Evolutionary conservation across 495 filamentous ascomycete genomes (phyloP).

Genomic region (Neurospora sp.): DNA sequence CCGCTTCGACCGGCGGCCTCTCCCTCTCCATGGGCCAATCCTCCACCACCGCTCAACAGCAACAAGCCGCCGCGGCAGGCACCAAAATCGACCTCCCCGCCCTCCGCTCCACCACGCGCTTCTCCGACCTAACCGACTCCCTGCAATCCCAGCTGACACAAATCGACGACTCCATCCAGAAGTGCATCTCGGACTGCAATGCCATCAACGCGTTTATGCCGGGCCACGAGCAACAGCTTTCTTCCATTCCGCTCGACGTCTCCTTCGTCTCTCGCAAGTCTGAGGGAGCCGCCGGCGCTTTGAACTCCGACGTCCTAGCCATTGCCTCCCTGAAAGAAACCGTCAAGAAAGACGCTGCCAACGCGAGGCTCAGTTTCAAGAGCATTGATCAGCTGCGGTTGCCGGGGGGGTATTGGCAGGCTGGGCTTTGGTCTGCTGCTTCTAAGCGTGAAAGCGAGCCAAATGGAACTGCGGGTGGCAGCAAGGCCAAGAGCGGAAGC

Average conservation of each 20-base stretch:
- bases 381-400: conserved; percentile 67
- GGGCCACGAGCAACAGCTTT: conserved; percentile 51
- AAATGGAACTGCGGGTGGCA: too few relatives aligned
- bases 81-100: conserved; percentile 69
- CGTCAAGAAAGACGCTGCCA: conserved; percentile 55
- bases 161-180: conserved; percentile 64
- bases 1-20: conserved; percentile 11
- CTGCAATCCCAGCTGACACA: conserved; percentile 54
- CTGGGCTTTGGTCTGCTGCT: conserved; percentile 37
- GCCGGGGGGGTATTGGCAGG: conserved; percentile 61
- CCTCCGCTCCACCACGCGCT: conserved; percentile 77
- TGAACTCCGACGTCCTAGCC: conserved; percentile 62
- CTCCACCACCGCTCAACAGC: conserved; percentile 24
- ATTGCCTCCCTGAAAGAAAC: conserved; percentile 56
- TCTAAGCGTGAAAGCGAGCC: too few relatives aligned
- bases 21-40: conserved; percentile 38
- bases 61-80: conserved; percentile 49
- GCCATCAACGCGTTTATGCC: conserved; percentile 54
- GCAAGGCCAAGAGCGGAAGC: too few relatives aligned
- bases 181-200: conserved; percentile 50
- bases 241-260: conserved; percentile 62
- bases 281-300: conserved; percentile 59
- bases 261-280: conserved; percentile 62
- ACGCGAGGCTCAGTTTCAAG: conserved; percentile 65
- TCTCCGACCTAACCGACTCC: conserved; percentile 74